Evolutionary conservation across 2,329 filamentous ascomycete genomes (phyloP), one percentile per base, ranked within the genome.

Genomic region (Cyanodermella asteris): DNA sequence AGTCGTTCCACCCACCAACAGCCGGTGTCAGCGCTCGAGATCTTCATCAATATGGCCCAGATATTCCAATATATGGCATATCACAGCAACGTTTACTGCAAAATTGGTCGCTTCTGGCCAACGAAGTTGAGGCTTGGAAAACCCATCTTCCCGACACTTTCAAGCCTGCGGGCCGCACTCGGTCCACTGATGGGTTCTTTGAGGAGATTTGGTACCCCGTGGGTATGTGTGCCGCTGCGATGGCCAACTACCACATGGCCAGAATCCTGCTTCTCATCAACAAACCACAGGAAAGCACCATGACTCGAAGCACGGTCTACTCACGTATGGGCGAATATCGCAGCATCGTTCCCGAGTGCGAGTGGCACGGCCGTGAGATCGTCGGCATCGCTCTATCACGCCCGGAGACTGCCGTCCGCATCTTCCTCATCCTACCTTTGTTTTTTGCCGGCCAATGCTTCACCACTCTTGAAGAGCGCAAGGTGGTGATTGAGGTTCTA

Each of bases 241-340:
- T 72, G 56, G 65, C 71, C 36, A 58, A 57, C 30, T 72, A 69
- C 34, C 62, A 72, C 36, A 71, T 72, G 49, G 64, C 63, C 1
- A 56, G 62, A 21, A 64, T 72, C 7, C 53, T 70, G 4, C 41
- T 73, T 0, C 51, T 68, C 8, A 55, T 69, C 33, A 70, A 72
- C 36, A 59, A 61, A 29, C 63, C 61, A 1, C 52, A 58, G 10
- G 58, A 70, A 28, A 59, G 56, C 0, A 59, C 61, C 1, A 53
- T 55, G 28, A 50, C 52, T 11, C 50, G 55, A 12, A 56, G 55
- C 12, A 63, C 59, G 3, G 49, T 66, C 1, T 58, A 55, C 22
- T 56, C 56, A 30, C 54, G 63, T 8, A 46, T 68, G 18, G 56
- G 58, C 21, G 59, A 56, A 2, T 68, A 70, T 33, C 55, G 62